Percentiles rank a stretch among this genome's conserved stretches.
Conservation (phyloP, 352 stramenopile species). For the Phytophthora macrochlamydospora region DNA sequence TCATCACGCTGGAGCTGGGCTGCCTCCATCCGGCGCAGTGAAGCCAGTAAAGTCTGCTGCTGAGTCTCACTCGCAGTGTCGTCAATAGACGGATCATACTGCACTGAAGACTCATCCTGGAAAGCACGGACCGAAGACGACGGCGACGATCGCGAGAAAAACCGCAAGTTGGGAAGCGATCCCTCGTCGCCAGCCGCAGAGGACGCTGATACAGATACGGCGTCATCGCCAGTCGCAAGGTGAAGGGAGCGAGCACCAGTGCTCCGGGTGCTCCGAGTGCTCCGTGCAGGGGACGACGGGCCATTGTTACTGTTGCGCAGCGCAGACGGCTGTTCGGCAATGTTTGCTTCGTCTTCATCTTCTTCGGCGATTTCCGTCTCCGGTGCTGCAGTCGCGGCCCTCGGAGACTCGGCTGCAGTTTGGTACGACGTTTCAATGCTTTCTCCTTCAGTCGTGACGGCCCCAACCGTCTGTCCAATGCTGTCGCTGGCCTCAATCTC, state of each 20-base stretch:
- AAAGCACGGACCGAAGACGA: slow-evolving; percentile 82
- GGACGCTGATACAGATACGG: slow-evolving; percentile 40
- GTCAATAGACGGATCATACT: slow-evolving; percentile 76
- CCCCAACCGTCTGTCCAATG: slow-evolving; percentile 72
- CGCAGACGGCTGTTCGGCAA: slow-evolving; percentile 26
- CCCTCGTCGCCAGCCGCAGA: slow-evolving; percentile 64
- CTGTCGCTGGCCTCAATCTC: slow-evolving; percentile 44
- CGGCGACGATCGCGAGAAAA: slow-evolving; percentile 76
- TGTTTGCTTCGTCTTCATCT: slow-evolving; percentile 53
- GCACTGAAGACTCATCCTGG: slow-evolving; percentile 72
- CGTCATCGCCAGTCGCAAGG: slow-evolving; percentile 49
- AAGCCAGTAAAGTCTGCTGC: slow-evolving; percentile 59
- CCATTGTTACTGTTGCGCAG: slow-evolving; percentile 21
- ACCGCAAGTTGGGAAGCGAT: slow-evolving; percentile 49
- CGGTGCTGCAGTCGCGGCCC: slow-evolving; percentile 39
- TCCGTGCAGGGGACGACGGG: slow-evolving; percentile 33
- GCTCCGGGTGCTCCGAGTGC: slow-evolving; percentile 34
- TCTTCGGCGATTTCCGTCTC: slow-evolving; percentile 73
- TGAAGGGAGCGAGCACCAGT: slow-evolving; percentile 32
- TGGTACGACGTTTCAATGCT: slow-evolving; percentile 63
- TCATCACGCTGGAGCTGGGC: slow-evolving; percentile 72
- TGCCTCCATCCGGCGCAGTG: slow-evolving; percentile 75
- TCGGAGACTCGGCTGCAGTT: slow-evolving; percentile 67
- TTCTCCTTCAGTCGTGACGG: slow-evolving; percentile 74
- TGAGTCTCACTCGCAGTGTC: slow-evolving; percentile 62